A percentile compares a stretch with the other conserved stretches of the same genome.
phyloP scores from a whole-genome alignment of 352 stramenopile species.

The Globisporangium alternatum region DNA sequence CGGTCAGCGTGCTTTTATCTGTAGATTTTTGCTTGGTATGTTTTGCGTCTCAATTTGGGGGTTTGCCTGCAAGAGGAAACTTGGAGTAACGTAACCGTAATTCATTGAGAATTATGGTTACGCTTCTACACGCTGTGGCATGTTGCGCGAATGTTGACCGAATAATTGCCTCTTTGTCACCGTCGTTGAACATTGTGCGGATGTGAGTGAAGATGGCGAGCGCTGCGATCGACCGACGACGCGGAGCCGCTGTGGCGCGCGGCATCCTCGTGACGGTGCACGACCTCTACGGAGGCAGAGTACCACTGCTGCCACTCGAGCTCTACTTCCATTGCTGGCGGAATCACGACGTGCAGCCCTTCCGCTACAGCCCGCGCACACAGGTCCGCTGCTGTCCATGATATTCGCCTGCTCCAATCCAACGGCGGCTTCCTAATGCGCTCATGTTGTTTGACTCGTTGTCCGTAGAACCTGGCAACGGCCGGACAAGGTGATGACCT shows the following conservation, averaged over 20 bases:
- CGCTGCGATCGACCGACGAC: conserved; percentile 39
- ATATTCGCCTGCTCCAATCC: background rate
- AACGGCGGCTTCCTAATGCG: background rate
- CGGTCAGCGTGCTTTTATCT: too few relatives aligned
- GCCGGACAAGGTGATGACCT: conserved; percentile 36
- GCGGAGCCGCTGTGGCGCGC: conserved; percentile 37
- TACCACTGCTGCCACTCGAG: conserved; percentile 50
- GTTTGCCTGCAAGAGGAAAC: too few relatives aligned
- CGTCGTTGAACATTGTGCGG: background rate
- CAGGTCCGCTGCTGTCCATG: conserved; percentile 25
- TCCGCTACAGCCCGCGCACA: conserved; percentile 39
- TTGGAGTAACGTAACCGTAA: too few relatives aligned
- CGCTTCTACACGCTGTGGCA: too few relatives aligned
- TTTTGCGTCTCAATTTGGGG: too few relatives aligned
- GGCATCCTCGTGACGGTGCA: conserved; percentile 64
- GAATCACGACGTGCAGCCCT: conserved; percentile 44
- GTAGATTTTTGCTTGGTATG: too few relatives aligned
- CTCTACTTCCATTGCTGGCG: conserved; percentile 34
- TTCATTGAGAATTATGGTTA: too few relatives aligned
- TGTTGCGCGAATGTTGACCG: background rate
- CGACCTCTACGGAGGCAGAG: conserved; percentile 49
- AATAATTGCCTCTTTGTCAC: background rate
- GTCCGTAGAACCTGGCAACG: conserved; percentile 28
- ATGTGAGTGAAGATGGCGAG: conserved; percentile 34
- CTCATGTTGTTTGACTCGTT: background rate